A percentile compares a stretch with the other conserved stretches of the same genome.
These are phyloP conservation scores for Pythium vanterpoolii DNA, from an alignment of 352 stramenopile genomes.

Conservation along the genomic window DNA sequence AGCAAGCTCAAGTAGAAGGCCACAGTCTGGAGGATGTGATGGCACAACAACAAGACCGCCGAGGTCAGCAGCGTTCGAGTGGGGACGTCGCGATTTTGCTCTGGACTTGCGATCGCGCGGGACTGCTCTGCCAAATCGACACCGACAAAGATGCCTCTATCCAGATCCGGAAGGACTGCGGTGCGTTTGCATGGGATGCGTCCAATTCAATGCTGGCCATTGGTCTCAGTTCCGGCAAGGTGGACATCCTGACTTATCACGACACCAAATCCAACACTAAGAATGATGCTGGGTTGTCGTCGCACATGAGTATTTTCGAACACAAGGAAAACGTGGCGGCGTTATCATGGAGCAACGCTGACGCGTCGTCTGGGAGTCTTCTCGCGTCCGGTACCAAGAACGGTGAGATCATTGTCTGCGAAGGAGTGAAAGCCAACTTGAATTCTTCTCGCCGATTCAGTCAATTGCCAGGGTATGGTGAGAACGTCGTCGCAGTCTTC, in stretches of 20 bases:
- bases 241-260: constrained; percentile 31
- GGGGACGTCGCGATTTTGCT: constrained; percentile 25
- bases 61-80: background rate
- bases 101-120: constrained; percentile 46
- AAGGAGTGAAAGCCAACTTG: background rate
- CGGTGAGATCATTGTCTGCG: constrained; percentile 58
- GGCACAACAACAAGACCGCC: constrained; percentile 23
- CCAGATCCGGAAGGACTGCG: constrained; percentile 11
- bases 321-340: constrained; percentile 43
- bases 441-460: background rate
- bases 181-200: constrained; percentile 21
- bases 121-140: constrained; percentile 4
- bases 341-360: constrained; percentile 36
- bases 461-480: constrained; percentile 9
- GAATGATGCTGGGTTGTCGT: background rate
- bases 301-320: constrained; percentile 29
- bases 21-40: constrained; percentile 51
- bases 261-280: background rate
- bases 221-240: constrained; percentile 37
- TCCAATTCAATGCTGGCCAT: constrained; percentile 25
- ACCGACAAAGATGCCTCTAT: constrained; percentile 8
- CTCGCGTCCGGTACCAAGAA: constrained; percentile 46
- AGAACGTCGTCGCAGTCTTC: constrained; percentile 26
- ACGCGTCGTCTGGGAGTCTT: background rate
- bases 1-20: constrained; percentile 44